phyloP scores from a whole-genome alignment of 768 basidiomycete genomes.

The Suillus placidus region DNA sequence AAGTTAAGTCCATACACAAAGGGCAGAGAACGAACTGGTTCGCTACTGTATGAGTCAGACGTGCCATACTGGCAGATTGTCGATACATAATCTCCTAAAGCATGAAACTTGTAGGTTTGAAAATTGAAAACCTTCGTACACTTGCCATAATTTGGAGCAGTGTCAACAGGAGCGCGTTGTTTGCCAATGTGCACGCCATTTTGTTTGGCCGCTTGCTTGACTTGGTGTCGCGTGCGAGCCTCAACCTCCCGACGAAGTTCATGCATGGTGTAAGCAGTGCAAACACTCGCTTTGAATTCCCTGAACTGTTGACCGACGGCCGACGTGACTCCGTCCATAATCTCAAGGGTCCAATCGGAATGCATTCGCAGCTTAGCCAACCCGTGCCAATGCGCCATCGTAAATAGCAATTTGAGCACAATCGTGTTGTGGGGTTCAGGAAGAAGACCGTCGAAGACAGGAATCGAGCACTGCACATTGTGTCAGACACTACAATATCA shows the following conservation, averaged over 20 bases:
- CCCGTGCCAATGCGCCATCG: constrained; percentile 17
- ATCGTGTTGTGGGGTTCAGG: constrained; percentile 9
- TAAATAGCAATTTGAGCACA: constrained; percentile 14
- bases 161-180: too few relatives aligned
- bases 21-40: constrained; percentile 16
- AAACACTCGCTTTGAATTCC: neutral
- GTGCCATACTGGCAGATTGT: constrained; percentile 31
- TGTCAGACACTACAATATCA: neutral
- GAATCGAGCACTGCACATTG: constrained; percentile 29
- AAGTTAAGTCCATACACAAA: too few relatives aligned
- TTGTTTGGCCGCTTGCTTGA: constrained; percentile 12
- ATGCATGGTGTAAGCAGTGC: neutral
- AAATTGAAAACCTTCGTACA: constrained; percentile 17
- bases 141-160: too few relatives aligned
- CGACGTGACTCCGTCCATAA: neutral
- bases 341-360: neutral
- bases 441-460: constrained; percentile 33
- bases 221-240: neutral
- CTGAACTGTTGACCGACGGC: neutral
- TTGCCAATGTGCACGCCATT: too few relatives aligned
- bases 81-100: constrained; percentile 21
- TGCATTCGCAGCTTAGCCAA: constrained; percentile 4
- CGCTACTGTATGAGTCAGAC: constrained; percentile 39
- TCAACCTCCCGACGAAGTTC: neutral
- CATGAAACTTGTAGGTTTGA: constrained; percentile 28